Conservation (phyloP, 495 filamentous ascomycete genomes). For the Penicillium psychrofluorescens region DNA sequence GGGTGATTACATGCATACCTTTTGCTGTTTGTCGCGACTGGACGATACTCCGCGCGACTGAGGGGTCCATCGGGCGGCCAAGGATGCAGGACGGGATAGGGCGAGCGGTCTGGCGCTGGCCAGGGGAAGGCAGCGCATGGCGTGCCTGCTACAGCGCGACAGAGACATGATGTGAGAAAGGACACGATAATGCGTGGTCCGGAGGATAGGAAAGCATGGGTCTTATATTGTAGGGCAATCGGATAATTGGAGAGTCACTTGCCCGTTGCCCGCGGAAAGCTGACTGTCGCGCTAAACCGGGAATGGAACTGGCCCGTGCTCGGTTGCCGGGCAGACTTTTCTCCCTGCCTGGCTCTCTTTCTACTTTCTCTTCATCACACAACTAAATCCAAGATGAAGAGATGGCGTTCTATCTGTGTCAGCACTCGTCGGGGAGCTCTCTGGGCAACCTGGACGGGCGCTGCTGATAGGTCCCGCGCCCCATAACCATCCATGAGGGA, state of each 20-base stretch:
- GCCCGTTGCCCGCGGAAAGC: slow-evolving; percentile 42
- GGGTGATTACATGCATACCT: slow-evolving; percentile 12
- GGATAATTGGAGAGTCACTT: slow-evolving; percentile 4
- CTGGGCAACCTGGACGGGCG: slow-evolving; percentile 31
- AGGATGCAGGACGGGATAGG: slow-evolving; percentile 8
- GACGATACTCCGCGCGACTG: slow-evolving; percentile 32
- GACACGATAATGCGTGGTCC: slow-evolving; percentile 4
- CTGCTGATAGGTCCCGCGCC: slow-evolving; percentile 45
- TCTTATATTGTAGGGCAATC: slow-evolving; percentile 21
- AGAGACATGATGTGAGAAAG: slow-evolving; percentile 27
- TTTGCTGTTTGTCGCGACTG: slow-evolving; percentile 36
- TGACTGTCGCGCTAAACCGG: slow-evolving; percentile 19
- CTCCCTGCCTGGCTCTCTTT: slow-evolving; percentile 13
- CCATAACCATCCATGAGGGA: slow-evolving; percentile 40
- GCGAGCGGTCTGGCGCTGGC: slow-evolving; percentile 19
- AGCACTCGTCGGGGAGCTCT: slow-evolving; percentile 35
- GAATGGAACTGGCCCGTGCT: slow-evolving; percentile 28
- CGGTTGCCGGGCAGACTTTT: slow-evolving; percentile 5
- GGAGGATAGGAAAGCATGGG: slow-evolving; percentile 17
- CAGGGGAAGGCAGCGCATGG: slow-evolving; percentile 32
- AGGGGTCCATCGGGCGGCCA: slow-evolving; percentile 11
- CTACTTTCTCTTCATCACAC: slow-evolving; percentile 37
- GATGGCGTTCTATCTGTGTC: slow-evolving; percentile 34
- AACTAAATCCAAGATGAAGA: slow-evolving; percentile 53
- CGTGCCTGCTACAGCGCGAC: slow-evolving; percentile 35